Evolutionary conservation across 495 filamentous ascomycete genomes (phyloP).

Genomic region (Parmelia sp.): DNA sequence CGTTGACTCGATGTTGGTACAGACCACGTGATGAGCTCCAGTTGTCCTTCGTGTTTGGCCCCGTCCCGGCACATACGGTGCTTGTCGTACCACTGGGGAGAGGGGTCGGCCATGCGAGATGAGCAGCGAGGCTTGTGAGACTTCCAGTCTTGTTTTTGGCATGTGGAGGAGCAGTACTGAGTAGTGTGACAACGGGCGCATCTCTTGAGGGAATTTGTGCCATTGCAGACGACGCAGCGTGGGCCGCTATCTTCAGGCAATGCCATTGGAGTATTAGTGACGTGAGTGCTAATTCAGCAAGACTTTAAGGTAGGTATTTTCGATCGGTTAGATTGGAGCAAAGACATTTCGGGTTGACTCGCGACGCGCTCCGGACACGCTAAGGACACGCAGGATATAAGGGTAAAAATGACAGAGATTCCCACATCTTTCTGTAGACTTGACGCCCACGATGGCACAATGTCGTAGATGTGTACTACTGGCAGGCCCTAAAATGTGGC

Average conservation of each 20-base stretch:
- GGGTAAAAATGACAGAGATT: too few relatives aligned
- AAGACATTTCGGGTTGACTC: neutral
- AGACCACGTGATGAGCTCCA: neutral
- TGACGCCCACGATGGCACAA: too few relatives aligned
- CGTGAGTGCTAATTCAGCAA: neutral
- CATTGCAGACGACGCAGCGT: neutral
- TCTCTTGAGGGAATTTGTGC: neutral
- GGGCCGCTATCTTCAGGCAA: neutral
- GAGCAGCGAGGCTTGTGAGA: neutral
- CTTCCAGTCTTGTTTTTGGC: neutral
- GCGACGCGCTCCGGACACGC: neutral
- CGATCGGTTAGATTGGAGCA: neutral
- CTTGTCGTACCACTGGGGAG: neutral
- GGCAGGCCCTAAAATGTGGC: too few relatives aligned
- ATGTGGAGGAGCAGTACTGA: neutral
- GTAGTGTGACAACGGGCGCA: neutral
- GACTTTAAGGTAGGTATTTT: neutral
- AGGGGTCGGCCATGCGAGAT: neutral
- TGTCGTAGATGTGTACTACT: too few relatives aligned
- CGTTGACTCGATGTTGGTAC: neutral
- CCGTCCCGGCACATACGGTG: neutral
- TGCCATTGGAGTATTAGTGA: neutral
- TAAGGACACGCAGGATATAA: too few relatives aligned
- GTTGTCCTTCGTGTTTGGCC: neutral
- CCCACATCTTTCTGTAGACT: too few relatives aligned